Percentiles rank a stretch among this genome's conserved stretches.
Evolutionary conservation across 306 rosid genomes (phyloP).

Genomic region (Begonia masoniana): DNA sequence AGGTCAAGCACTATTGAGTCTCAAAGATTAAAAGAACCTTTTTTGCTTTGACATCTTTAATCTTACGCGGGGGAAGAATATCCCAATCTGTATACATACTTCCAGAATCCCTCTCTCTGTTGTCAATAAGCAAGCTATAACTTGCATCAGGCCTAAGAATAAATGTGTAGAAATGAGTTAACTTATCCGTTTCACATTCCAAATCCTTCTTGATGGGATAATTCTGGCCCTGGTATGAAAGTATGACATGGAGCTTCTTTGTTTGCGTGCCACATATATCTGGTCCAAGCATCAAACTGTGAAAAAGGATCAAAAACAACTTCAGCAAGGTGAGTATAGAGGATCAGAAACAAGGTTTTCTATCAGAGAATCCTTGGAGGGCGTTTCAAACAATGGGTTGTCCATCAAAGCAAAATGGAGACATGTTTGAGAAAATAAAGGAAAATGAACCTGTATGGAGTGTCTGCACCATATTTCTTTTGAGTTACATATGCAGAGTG

Average conservation of each 20-base stretch:
- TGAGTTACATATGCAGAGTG: constrained; percentile 93
- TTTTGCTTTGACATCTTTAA: constrained; percentile 60
- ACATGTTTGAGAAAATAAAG: neutral
- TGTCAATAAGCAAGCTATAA: constrained; percentile 71
- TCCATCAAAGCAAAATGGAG: no score
- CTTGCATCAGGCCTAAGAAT: constrained; percentile 88
- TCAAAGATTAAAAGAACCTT: constrained; percentile 22
- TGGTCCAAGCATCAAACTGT: constrained; percentile 93
- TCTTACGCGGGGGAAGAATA: constrained; percentile 94
- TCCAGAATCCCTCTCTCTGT: constrained; percentile 86
- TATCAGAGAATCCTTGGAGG: neutral
- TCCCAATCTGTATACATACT: constrained; percentile 96
- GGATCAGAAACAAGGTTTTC: neutral
- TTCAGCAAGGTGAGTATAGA: neutral
- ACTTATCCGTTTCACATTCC: constrained; percentile 88
- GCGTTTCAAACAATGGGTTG: no score
- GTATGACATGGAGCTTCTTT: constrained; percentile 80
- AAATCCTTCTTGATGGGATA: constrained; percentile 90
- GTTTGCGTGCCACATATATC: constrained; percentile 89
- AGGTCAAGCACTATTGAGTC: neutral
- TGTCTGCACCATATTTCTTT: constrained; percentile 87
- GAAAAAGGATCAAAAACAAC: constrained; percentile 3
- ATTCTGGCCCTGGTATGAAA: constrained; percentile 95
- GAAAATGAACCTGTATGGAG: constrained; percentile 67
- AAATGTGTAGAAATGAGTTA: constrained; percentile 94